These are phyloP conservation scores for Crithidia bombi DNA, from an alignment of 208 protist genomes.

Conservation along the genomic window DNA sequence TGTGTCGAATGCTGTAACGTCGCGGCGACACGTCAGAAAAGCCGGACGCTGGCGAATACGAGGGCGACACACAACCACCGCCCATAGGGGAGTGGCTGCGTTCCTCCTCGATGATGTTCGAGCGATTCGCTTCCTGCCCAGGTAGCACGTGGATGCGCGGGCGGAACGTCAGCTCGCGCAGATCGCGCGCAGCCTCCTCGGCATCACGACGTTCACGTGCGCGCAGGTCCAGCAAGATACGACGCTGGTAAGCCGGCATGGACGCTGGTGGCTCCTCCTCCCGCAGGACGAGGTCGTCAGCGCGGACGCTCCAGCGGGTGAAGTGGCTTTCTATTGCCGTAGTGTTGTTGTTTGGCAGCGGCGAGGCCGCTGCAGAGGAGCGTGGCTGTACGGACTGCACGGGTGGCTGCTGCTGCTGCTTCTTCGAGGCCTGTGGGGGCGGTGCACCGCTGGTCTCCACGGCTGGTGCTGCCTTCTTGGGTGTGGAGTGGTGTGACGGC, in stretches of 20 bases:
- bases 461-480: not conserved
- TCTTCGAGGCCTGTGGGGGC: not conserved
- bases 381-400: not conserved
- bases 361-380: not conserved
- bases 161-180: conserved; percentile 62
- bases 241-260: conserved; percentile 67
- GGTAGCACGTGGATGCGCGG: conserved; percentile 39
- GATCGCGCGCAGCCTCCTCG: conserved; percentile 48
- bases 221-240: conserved; percentile 68
- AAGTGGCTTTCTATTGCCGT: conserved; percentile 1
- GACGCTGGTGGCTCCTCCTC: conserved; percentile 31
- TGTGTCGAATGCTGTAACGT: conserved; percentile 18
- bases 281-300: conserved; percentile 4
- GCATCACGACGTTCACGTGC: conserved; percentile 56
- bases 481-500: not conserved
- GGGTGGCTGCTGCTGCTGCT: not conserved
- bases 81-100: conserved; percentile 27
- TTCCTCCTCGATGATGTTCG: conserved; percentile 14
- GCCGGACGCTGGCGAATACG: conserved; percentile 14
- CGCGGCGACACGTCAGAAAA: conserved; percentile 23
- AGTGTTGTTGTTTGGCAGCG: not conserved
- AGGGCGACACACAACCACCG: conserved; percentile 5
- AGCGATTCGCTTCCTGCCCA: conserved; percentile 2
- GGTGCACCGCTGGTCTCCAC: not conserved
- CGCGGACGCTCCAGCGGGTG: conserved; percentile 4